Evolutionary conservation across 306 rosid genomes (phyloP).

Genomic region (Rosa lucieae): DNA sequence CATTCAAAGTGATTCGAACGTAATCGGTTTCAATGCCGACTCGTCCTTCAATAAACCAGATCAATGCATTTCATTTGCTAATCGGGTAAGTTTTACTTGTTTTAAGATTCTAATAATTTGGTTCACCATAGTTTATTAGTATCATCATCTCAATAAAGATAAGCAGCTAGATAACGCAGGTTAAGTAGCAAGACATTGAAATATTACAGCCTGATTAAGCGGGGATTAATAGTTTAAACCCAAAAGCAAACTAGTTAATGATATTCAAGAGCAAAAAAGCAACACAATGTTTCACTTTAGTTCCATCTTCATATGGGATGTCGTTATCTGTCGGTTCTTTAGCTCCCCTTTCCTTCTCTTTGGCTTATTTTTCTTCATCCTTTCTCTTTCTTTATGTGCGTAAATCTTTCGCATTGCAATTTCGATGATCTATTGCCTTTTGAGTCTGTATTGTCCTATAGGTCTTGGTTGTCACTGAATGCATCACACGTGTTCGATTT

Average conservation of each 20-base stretch:
- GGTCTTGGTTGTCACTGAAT: constrained; percentile 29
- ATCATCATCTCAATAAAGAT: neutral
- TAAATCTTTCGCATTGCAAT: neutral
- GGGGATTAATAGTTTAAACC: constrained; percentile 26
- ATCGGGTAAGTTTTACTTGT: constrained; percentile 4
- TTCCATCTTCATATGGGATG: constrained; percentile 23
- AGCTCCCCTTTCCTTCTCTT: neutral
- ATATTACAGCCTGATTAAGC: constrained; percentile 18
- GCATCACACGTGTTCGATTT: constrained; percentile 32
- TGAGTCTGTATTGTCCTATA: constrained; percentile 10
- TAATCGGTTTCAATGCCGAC: neutral
- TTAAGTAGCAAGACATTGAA: constrained; percentile 3
- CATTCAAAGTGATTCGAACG: neutral
- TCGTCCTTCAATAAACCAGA: neutral
- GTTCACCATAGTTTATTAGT: neutral
- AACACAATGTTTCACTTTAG: constrained; percentile 24
- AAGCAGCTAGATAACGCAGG: constrained; percentile 4
- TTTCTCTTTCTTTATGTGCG: neutral
- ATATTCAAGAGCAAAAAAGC: neutral
- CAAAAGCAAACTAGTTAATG: constrained; percentile 23
- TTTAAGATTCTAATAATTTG: neutral
- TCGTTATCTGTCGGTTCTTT: constrained; percentile 39
- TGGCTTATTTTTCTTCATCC: constrained; percentile 14
- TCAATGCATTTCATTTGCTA: neutral
- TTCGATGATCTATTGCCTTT: constrained; percentile 5